Percentiles rank a stretch among this genome's conserved stretches.
These are phyloP conservation scores for Claviceps paspali DNA, from an alignment of 2,329 filamentous ascomycete species.

Conservation along the genomic window DNA sequence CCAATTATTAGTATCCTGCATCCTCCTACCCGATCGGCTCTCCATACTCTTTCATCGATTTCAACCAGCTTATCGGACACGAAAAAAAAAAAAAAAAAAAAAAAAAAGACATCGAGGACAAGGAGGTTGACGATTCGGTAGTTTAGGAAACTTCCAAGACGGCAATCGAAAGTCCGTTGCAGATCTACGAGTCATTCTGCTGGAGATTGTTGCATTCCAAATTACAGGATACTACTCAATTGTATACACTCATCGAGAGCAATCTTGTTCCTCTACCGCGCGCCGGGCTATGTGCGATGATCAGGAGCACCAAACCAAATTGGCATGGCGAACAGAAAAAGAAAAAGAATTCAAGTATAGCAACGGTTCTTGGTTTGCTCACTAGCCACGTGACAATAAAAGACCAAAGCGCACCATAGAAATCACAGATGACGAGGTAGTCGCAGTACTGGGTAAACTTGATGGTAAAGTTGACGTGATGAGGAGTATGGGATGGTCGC, in stretches of 20 bases:
- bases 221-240: not conserved
- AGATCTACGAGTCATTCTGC: conserved; percentile 9
- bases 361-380: not conserved
- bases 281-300: conserved; percentile 6
- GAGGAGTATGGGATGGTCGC: not conserved
- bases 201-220: not conserved
- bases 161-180: not conserved
- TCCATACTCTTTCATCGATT: not conserved
- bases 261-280: conserved; percentile 6
- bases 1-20: too few relatives aligned
- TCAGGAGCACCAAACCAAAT: conserved; percentile 4
- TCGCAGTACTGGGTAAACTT: not conserved
- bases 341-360: too few relatives aligned
- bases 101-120: too few relatives aligned
- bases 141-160: conserved; percentile 5
- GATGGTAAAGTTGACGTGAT: not conserved
- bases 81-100: too few relatives aligned
- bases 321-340: not conserved
- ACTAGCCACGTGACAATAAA: not conserved
- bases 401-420: conserved; percentile 4
- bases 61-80: too few relatives aligned
- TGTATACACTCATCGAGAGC: not conserved
- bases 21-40: too few relatives aligned
- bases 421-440: conserved; percentile 3
- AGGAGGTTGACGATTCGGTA: not conserved